Conservation (phyloP, 495 filamentous ascomycete species). For the Hypoxylon crocopeplum region DNA sequence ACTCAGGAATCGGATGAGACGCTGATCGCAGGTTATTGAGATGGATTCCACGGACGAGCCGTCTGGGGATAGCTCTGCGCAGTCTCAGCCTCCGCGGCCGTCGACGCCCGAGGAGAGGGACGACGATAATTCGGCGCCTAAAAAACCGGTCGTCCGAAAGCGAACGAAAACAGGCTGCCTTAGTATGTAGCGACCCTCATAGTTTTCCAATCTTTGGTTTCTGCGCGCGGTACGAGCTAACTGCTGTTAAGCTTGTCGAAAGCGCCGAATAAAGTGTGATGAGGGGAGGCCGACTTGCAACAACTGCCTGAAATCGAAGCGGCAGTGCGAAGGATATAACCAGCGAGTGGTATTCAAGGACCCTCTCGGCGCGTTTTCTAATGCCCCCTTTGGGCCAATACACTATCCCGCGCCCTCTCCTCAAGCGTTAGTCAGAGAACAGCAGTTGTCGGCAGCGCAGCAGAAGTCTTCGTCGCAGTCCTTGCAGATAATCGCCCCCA, state of each 20-base stretch:
- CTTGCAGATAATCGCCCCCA: slow-evolving; percentile 52
- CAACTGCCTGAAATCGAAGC: slow-evolving; percentile 93
- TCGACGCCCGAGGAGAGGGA: slow-evolving; percentile 34
- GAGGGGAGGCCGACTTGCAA: slow-evolving; percentile 91
- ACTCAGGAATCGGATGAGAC: slow-evolving; percentile 1
- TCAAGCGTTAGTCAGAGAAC: slow-evolving; percentile 38
- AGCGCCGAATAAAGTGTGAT: slow-evolving; percentile 95
- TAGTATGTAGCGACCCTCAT: slow-evolving; percentile 64
- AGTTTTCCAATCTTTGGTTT: neutral
- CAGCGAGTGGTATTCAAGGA: slow-evolving; percentile 93
- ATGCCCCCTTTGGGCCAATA: slow-evolving; percentile 43
- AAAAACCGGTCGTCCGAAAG: slow-evolving; percentile 62
- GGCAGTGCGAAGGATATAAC: slow-evolving; percentile 93
- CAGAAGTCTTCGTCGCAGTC: slow-evolving; percentile 43
- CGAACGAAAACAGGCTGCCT: slow-evolving; percentile 97
- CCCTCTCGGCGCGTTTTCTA: slow-evolving; percentile 68
- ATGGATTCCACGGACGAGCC: slow-evolving; percentile 36
- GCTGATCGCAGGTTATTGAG: slow-evolving; percentile 5
- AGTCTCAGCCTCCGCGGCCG: slow-evolving; percentile 28
- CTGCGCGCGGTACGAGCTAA: slow-evolving; percentile 23
- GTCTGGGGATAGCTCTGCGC: slow-evolving; percentile 24
- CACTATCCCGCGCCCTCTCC: slow-evolving; percentile 42
- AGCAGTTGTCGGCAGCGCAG: slow-evolving; percentile 45
- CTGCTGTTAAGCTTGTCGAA: slow-evolving; percentile 75
- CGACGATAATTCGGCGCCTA: slow-evolving; percentile 41